phyloP scores from a whole-genome alignment of 495 filamentous ascomycete species.

The Penicillium samsonianum region DNA sequence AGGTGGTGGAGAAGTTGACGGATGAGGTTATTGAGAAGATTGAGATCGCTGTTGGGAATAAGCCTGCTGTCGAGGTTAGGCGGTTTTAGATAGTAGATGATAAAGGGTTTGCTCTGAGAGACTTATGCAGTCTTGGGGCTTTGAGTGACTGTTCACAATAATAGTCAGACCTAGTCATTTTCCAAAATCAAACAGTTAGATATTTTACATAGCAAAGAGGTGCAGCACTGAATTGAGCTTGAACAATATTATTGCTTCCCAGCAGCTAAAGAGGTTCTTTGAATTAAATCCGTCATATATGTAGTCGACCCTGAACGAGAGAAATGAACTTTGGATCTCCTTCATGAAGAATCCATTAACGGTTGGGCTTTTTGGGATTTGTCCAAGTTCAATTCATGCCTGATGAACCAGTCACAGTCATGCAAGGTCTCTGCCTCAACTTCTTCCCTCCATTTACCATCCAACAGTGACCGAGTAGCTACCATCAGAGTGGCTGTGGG shows the following conservation, averaged over 20 bases:
- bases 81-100: constrained; percentile 20
- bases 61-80: constrained; percentile 46
- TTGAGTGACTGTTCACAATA: too few relatives aligned
- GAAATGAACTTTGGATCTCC: neutral
- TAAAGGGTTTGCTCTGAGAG: too few relatives aligned
- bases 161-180: too few relatives aligned
- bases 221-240: neutral
- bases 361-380: neutral
- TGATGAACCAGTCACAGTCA: neutral
- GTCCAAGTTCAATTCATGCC: neutral
- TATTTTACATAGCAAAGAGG: neutral
- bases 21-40: constrained; percentile 69
- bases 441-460: constrained; percentile 18
- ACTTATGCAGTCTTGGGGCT: too few relatives aligned
- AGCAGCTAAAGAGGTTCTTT: neutral
- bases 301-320: too few relatives aligned
- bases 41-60: constrained; percentile 65
- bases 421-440: neutral
- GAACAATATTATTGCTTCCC: neutral
- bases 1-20: constrained; percentile 61
- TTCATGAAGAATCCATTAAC: neutral
- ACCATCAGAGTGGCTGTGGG: constrained; percentile 6
- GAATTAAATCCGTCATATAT: neutral
- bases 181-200: neutral
- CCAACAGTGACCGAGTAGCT: constrained; percentile 26